These are phyloP conservation scores for Spizellomyces punctatus DNA, from an alignment of 192 early-diverging fungal genomes.

Conservation along the genomic window DNA sequence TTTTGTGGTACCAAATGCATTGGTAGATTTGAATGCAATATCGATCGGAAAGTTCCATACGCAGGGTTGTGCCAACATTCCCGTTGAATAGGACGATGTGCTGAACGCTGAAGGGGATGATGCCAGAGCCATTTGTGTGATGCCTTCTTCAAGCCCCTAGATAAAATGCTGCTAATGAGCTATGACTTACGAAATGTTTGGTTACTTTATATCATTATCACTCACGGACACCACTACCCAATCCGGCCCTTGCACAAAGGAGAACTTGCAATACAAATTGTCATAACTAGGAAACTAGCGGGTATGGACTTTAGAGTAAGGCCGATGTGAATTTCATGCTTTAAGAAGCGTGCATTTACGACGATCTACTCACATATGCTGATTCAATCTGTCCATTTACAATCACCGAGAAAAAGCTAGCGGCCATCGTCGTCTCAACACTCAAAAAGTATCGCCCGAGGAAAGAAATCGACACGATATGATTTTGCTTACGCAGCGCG, in stretches of 20 bases:
- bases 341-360: not conserved
- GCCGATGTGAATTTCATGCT: not conserved
- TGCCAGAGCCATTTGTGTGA: slow-evolving; percentile 51
- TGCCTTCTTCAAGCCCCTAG: slow-evolving; percentile 62
- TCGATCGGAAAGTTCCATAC: slow-evolving; percentile 70
- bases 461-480: too few relatives aligned
- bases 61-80: slow-evolving; percentile 39
- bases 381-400: slow-evolving; percentile 60
- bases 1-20: slow-evolving; percentile 46
- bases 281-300: slow-evolving; percentile 54
- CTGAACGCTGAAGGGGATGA: slow-evolving; percentile 25
- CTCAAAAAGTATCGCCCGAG: too few relatives aligned
- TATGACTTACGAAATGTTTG: too few relatives aligned
- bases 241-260: slow-evolving; percentile 58
- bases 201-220: not conserved
- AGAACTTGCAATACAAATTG: slow-evolving; percentile 66
- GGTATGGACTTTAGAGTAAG: not conserved
- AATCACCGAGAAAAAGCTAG: slow-evolving; percentile 52
- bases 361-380: slow-evolving; percentile 42
- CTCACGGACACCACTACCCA: slow-evolving; percentile 52
- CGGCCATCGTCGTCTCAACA: not conserved
- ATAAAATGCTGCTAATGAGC: not conserved
- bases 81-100: slow-evolving; percentile 28
- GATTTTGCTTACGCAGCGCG: too few relatives aligned
- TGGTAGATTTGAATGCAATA: slow-evolving; percentile 60